Base-by-base conservation (phyloP, 805 yeast species). In the Hanseniaspora pseudoguilliermondii region DNA sequence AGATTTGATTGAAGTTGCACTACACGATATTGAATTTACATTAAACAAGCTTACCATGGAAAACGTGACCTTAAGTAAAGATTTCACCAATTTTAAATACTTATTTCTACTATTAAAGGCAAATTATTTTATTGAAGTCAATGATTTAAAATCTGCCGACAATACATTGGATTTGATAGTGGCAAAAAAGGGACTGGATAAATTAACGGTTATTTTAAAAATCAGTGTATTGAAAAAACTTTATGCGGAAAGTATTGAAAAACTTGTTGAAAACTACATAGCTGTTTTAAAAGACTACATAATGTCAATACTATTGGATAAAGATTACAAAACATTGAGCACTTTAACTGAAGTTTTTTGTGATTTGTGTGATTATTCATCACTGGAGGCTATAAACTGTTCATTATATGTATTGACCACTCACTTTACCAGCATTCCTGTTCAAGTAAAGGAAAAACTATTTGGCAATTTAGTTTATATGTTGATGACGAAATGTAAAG, bases 401-500 rank as follows among this genome's bases (percentile, higher is more conserved):
- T 60, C 70, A 21, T 69, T 70, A 39, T 71, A 69, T 58, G 53
- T 72, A 0, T 65, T 73, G 18, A 62, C 63, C 1, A 70, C 70
- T 52, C 69, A 66, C 41, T 18, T 67, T 3, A 32, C 53, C 3
- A 53, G 50, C 2, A 65, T 70, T 36, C 66, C 61, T n/a, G 57
- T 61, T 6, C 48, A 11, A 3, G 9, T 42, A 0, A 38, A 63
- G 11, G 67, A 66, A 44, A 57, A 58, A 57, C 16, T 62, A 18
- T 49, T 67, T 10, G 42, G 65, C 16, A 70, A 71, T 10, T 64
- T 63, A 46, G 39, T 65, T 2, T 64, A 60, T 32, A 50, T 61
- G 6, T 65, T 67, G 5, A 63, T 67, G 2, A 65, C 63, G 27
- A 50, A 63, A 11, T 59, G 62, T n/a, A 59, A 61, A 3, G 48